Evolutionary conservation across 2,329 filamentous ascomycete species (phyloP).

Genomic region (Colletotrichum tropicicola): DNA sequence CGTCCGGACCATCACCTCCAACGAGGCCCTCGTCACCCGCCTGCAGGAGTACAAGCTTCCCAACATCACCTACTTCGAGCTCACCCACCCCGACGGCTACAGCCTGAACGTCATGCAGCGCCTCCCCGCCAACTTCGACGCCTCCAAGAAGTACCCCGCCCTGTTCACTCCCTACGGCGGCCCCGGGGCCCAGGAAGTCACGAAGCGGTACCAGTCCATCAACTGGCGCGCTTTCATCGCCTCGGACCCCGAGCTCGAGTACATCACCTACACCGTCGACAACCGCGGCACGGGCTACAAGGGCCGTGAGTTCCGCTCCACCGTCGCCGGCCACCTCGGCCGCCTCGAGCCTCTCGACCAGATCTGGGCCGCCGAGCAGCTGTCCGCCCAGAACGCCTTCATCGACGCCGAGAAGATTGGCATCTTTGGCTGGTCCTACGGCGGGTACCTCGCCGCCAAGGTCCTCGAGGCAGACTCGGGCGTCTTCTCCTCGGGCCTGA

Average conservation of each 20-base stretch:
- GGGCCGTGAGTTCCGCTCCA: conserved; percentile 68
- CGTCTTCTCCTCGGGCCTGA: conserved; percentile 69
- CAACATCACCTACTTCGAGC: conserved; percentile 70
- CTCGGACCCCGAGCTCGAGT: conserved; percentile 74
- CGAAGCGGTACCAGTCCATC: conserved; percentile 62
- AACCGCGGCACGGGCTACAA: conserved; percentile 73
- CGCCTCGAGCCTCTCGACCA: conserved; percentile 72
- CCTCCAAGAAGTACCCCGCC: conserved; percentile 70
- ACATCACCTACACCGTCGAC: conserved; percentile 74
- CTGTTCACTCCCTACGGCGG: conserved; percentile 76
- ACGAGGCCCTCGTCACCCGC: conserved; percentile 63
- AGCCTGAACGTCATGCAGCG: conserved; percentile 71
- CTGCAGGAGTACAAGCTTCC: conserved; percentile 70
- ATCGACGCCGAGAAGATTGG: conserved; percentile 68
- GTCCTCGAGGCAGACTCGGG: conserved; percentile 70
- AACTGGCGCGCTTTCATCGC: conserved; percentile 71
- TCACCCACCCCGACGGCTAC: conserved; percentile 69
- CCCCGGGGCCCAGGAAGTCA: conserved; percentile 69
- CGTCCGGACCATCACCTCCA: conserved; percentile 67
- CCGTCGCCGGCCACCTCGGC: conserved; percentile 68
- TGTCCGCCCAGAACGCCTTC: conserved; percentile 58
- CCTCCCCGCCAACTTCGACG: conserved; percentile 71
- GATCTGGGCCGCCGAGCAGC: conserved; percentile 70
- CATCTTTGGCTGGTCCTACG: conserved; percentile 76
- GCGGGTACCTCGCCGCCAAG: conserved; percentile 73